Conservation (phyloP, 257 asterid genomes). For the Capsicum chinense region DNA sequence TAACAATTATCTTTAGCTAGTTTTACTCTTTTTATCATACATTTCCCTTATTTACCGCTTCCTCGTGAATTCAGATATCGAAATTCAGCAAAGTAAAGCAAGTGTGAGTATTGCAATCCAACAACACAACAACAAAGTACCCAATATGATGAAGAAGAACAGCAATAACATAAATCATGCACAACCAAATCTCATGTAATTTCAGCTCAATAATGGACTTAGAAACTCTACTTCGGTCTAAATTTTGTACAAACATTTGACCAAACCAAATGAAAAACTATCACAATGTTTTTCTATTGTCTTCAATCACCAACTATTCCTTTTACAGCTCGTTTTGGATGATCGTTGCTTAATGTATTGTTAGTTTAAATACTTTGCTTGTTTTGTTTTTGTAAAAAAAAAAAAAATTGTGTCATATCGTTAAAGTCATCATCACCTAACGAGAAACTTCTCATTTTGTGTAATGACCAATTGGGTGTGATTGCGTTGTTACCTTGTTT, state of each 20-base stretch:
- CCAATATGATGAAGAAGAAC: neutral
- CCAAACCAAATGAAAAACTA: neutral
- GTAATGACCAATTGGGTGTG: no score
- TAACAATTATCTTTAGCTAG: neutral
- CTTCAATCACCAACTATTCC: constrained; percentile 17
- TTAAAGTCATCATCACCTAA: no score
- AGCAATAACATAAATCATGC: neutral
- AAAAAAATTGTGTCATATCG: no score
- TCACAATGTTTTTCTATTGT: neutral
- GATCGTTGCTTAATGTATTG: neutral
- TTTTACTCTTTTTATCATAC: neutral
- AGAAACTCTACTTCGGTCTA: neutral
- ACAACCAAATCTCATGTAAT: neutral
- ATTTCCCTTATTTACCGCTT: neutral
- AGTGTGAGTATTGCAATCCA: neutral
- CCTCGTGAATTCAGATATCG: neutral
- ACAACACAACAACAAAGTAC: neutral
- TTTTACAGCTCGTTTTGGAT: neutral
- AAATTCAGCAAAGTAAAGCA: constrained; percentile 5
- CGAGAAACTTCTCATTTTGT: no score
- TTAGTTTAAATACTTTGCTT: no score
- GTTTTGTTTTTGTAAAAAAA: no score
- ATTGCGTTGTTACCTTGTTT: no score
- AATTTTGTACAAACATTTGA: neutral
- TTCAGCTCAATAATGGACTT: neutral